phyloP scores from a whole-genome alignment of 2,329 filamentous ascomycete genomes.

The Beauveria pseudobassiana region DNA sequence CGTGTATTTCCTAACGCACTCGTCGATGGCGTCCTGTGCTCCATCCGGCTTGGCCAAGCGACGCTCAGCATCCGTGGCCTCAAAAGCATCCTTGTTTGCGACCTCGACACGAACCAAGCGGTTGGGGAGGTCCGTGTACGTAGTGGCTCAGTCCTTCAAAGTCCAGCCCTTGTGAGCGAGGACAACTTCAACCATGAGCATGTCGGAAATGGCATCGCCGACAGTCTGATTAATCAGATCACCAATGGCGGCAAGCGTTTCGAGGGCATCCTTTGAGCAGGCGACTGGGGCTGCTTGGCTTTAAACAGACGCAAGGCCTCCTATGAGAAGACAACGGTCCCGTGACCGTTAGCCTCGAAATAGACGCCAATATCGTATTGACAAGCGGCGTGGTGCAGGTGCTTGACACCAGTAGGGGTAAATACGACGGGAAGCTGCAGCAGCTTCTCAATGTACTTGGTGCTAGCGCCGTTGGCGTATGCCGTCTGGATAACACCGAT shows the following conservation, averaged over 20 bases:
- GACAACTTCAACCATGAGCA: slow-evolving; percentile 92
- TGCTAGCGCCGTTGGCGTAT: slow-evolving; percentile 94
- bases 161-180: slow-evolving; percentile 92
- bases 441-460: slow-evolving; percentile 81
- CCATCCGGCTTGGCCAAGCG: slow-evolving; percentile 73
- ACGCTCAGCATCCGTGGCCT: slow-evolving; percentile 86
- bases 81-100: slow-evolving; percentile 78
- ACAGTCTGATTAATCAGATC: slow-evolving; percentile 98
- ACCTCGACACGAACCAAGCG: slow-evolving; percentile 91
- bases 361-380: slow-evolving; percentile 95
- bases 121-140: slow-evolving; percentile 91
- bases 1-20: slow-evolving; percentile 81
- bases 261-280: slow-evolving; percentile 82
- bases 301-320: slow-evolving; percentile 73
- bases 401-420: slow-evolving; percentile 94
- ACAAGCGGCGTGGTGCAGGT: slow-evolving; percentile 92
- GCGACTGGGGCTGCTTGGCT: slow-evolving; percentile 76
- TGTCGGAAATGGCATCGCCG: slow-evolving; percentile 90
- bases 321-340: slow-evolving; percentile 88
- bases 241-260: slow-evolving; percentile 73
- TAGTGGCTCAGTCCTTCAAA: slow-evolving; percentile 83
- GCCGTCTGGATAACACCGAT: slow-evolving; percentile 96
- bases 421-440: slow-evolving; percentile 85
- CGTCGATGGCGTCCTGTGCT: slow-evolving; percentile 79
- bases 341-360: slow-evolving; percentile 97